Conservation (phyloP, 2,329 filamentous ascomycete genomes). For the Aureobasidium melanogenum region DNA sequence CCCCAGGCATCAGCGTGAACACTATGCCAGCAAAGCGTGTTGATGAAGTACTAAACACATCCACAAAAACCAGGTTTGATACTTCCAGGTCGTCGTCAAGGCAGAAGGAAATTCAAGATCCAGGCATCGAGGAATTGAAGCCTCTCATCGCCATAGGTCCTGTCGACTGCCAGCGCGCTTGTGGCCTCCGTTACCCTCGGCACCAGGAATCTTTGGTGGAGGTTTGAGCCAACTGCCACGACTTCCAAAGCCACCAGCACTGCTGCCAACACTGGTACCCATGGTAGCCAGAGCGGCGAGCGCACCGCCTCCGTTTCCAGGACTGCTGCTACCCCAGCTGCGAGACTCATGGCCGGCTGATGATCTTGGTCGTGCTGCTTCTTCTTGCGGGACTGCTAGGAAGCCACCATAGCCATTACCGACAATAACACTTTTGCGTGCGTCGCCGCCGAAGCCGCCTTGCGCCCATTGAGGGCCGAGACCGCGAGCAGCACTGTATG, state of each 20-base stretch:
- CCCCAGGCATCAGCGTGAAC: background rate
- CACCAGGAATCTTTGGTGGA: conserved; percentile 20
- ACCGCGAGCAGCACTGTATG: conserved; percentile 37
- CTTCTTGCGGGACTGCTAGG: conserved; percentile 52
- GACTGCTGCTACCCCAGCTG: background rate
- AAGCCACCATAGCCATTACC: conserved; percentile 60
- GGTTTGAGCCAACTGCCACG: conserved; percentile 20
- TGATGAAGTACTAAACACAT: background rate
- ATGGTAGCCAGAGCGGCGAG: conserved; percentile 14
- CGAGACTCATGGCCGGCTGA: conserved; percentile 9
- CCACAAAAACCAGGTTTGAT: background rate
- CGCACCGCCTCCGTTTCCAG: conserved; percentile 16
- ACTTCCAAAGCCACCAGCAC: conserved; percentile 8
- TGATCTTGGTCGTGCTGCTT: conserved; percentile 27
- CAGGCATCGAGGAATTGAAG: no score
- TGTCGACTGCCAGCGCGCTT: conserved; percentile 25
- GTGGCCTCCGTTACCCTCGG: conserved; percentile 16
- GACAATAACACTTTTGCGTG: conserved; percentile 53
- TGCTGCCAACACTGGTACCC: conserved; percentile 10
- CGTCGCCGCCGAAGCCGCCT: conserved; percentile 42
- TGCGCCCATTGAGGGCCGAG: conserved; percentile 46
- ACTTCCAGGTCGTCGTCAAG: background rate
- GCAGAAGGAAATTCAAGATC: background rate
- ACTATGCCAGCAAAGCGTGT: background rate
- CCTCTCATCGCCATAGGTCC: conserved; percentile 26